Evolutionary conservation across 2,329 filamentous ascomycete genomes (phyloP), one percentile per base, ranked within the genome.

Genomic region (Xylariomycetidae sp.): DNA sequence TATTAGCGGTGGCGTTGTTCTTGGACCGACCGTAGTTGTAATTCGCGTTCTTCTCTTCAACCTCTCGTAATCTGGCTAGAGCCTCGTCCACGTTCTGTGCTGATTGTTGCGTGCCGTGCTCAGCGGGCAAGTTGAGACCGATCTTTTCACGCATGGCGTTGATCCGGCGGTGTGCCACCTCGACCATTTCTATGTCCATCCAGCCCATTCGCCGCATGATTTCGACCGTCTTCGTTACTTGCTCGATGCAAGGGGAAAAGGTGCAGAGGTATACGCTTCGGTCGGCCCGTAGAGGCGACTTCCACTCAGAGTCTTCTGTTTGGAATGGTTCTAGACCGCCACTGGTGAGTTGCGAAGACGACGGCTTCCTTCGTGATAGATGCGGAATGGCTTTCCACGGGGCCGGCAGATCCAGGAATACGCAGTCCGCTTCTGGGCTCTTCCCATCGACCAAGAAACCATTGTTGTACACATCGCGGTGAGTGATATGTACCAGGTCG

Each of bases 221-320:
- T 9, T 85, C 82, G 34, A 95, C 80, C 0, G 92, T 96, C 35
- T 80, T 77, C 33, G 84, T 87, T 15, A 93, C 90, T 64, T 98
- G 92, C 61, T 98, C 92, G 45, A 98, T 93, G 60, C 92, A 98
- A 0, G 92, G 92, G 2, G 85, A 93, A 63, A 98, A 98, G 1
- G 88, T 93, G 65, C 92, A 98, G 34, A 98, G 74, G 53, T 92
- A 74, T 2, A 82, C 76, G 5, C 82, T 73, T 25, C 75, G 72
- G n/a, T 72, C 70, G 0, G 85, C 79, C 46, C 92, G 81, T 9
- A 96, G 69, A 1, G 76, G 70, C 1, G 76, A 80, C 12, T 70
- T 54, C 64, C 72, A 79, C 42, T 48, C 24, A 37, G 46, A 30
- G 39, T 43, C 8, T 43, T 43, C 25, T 39, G 43, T 29, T 29